A percentile compares a stretch with the other conserved stretches of the same genome.
These are phyloP conservation scores for Epichloe glyceriae DNA, from an alignment of 2,329 filamentous ascomycete species.

Conservation along the genomic window DNA sequence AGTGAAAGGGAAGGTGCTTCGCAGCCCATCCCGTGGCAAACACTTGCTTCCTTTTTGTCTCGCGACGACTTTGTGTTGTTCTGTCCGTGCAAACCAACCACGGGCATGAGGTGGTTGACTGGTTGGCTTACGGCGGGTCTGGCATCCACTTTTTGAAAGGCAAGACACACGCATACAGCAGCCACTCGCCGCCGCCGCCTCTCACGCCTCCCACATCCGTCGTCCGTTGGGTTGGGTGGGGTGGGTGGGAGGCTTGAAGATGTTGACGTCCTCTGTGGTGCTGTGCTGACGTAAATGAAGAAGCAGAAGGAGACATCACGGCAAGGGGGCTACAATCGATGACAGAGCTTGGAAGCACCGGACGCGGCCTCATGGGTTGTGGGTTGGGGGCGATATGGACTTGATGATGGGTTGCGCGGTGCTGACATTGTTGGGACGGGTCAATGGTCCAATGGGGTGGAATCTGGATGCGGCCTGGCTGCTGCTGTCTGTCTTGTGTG, in stretches of 20 bases:
- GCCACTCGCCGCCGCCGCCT: conserved; percentile 9
- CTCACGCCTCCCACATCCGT: background rate
- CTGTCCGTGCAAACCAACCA: background rate
- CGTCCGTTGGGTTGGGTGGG: background rate
- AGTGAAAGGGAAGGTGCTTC: too few relatives aligned
- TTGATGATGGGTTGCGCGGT: too few relatives aligned
- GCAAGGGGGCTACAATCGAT: too few relatives aligned
- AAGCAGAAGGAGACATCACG: background rate
- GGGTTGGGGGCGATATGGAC: too few relatives aligned
- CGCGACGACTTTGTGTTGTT: background rate
- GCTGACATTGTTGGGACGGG: too few relatives aligned
- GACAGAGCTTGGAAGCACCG: too few relatives aligned
- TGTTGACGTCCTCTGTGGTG: background rate
- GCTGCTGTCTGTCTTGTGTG: too few relatives aligned
- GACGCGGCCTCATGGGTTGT: too few relatives aligned
- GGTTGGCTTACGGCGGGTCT: background rate
- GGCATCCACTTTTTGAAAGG: conserved; percentile 16
- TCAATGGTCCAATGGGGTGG: too few relatives aligned
- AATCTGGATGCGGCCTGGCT: too few relatives aligned
- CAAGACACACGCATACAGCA: conserved; percentile 10
- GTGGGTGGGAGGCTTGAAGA: background rate
- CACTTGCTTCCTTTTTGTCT: background rate
- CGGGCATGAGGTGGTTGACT: conserved; percentile 6
- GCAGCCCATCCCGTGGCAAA: too few relatives aligned
- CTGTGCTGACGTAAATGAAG: too few relatives aligned